These are phyloP conservation scores for Carex cristatella DNA, from an alignment of 176 grass and related monocot species.

Conservation along the genomic window DNA sequence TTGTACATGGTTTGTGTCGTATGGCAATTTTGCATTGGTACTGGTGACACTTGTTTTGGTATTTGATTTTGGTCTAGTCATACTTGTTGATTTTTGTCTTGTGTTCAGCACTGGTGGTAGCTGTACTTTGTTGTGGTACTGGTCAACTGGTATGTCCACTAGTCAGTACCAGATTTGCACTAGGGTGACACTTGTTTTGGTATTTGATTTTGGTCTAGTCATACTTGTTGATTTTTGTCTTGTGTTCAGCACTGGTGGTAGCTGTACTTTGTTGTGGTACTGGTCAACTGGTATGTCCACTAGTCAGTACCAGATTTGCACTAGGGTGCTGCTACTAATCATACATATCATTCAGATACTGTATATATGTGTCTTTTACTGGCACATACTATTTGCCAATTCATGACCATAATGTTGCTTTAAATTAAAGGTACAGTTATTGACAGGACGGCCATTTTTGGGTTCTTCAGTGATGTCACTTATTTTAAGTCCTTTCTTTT, in stretches of 20 bases:
- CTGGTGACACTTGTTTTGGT: not conserved
- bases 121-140: not conserved
- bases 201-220: not conserved
- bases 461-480: conserved; percentile 21
- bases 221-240: not conserved
- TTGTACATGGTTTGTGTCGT: not conserved
- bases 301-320: not conserved
- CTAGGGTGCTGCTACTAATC: not conserved
- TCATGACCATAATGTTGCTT: too few species aligned
- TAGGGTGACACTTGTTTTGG: not conserved
- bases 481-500: conserved; percentile 30
- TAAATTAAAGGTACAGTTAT: not conserved
- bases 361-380: not conserved
- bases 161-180: too few species aligned
- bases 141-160: too few species aligned
- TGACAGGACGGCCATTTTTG: not conserved
- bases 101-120: not conserved
- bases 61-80: not conserved
- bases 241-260: not conserved
- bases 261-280: not conserved
- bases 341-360: not conserved
- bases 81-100: not conserved
- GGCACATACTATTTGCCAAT: not conserved
- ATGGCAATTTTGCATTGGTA: not conserved
- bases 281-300: not conserved